Evolutionary conservation across 345 rosid genomes (phyloP).

Genomic region (Citrus unshiu): DNA sequence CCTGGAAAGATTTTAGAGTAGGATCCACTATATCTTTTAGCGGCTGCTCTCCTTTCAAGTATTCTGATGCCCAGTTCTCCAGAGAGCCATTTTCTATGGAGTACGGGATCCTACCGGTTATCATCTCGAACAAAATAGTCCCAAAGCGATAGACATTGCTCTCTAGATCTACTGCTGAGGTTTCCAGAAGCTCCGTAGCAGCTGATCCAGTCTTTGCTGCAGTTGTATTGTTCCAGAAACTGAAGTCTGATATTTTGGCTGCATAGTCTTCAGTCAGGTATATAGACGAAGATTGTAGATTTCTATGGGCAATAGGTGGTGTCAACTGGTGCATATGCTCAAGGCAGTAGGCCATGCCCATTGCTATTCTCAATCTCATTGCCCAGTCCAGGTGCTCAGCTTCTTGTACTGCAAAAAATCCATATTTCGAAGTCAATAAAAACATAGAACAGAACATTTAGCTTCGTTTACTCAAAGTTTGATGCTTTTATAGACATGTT

Average conservation of each 20-base stretch:
- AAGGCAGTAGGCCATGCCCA: slow-evolving; percentile 92
- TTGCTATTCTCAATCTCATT: slow-evolving; percentile 64
- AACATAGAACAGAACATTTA: background rate
- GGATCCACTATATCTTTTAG: slow-evolving; percentile 61
- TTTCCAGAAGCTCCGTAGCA: slow-evolving; percentile 40
- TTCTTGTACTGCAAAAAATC: slow-evolving; percentile 61
- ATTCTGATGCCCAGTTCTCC: slow-evolving; percentile 42
- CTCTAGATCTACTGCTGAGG: slow-evolving; percentile 33
- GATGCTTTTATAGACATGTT: background rate
- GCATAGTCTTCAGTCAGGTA: slow-evolving; percentile 93
- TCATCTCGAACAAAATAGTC: slow-evolving; percentile 62
- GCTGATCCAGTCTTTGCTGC: slow-evolving; percentile 42
- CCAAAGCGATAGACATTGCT: slow-evolving; percentile 70
- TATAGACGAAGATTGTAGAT: slow-evolving; percentile 63
- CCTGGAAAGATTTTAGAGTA: slow-evolving; percentile 51
- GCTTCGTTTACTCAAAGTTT: background rate
- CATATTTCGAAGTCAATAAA: background rate
- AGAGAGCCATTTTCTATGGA: slow-evolving; percentile 35
- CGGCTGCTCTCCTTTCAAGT: slow-evolving; percentile 37
- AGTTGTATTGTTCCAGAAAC: slow-evolving; percentile 45
- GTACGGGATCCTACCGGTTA: slow-evolving; percentile 68
- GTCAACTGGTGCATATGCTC: slow-evolving; percentile 83
- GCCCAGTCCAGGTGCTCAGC: slow-evolving; percentile 90
- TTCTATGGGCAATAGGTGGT: slow-evolving; percentile 62
- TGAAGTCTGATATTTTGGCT: slow-evolving; percentile 80